Conservation (phyloP, 495 filamentous ascomycete genomes). For the Aspergillus hancockii region DNA sequence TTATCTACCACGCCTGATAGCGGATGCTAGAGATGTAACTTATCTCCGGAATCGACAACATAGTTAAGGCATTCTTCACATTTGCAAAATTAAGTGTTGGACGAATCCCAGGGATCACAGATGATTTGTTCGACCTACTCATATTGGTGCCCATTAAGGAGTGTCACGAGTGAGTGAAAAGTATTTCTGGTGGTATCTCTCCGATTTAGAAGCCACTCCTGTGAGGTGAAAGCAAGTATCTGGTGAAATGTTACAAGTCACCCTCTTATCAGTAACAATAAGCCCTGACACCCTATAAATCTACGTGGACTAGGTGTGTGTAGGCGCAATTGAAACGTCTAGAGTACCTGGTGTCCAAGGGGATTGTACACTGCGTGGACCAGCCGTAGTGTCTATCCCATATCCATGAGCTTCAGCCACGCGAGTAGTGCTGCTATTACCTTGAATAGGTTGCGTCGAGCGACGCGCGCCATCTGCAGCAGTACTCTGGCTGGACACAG, state of each 20-base stretch:
- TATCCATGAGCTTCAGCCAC: conserved; percentile 39
- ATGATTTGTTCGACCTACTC: no score
- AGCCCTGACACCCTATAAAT: not conserved
- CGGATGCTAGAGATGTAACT: not conserved
- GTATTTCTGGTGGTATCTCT: not conserved
- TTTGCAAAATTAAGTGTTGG: no score
- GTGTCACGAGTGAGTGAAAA: not conserved
- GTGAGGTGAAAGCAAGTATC: not conserved
- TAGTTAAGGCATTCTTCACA: not conserved
- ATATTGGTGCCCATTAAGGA: not conserved
- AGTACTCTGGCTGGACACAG: conserved; percentile 24
- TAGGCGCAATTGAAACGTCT: conserved; percentile 34
- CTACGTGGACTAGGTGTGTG: conserved; percentile 21
- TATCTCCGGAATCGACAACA: not conserved
- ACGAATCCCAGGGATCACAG: no score
- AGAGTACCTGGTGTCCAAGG: conserved; percentile 33
- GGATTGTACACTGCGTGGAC: conserved; percentile 33
- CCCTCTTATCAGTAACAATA: not conserved
- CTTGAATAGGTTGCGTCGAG: conserved; percentile 23
- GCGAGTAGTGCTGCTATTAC: conserved; percentile 38
- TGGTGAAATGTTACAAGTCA: not conserved
- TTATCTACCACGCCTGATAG: not conserved
- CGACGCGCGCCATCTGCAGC: conserved; percentile 25
- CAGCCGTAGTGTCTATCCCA: conserved; percentile 21
- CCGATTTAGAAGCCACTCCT: not conserved